Conservation (phyloP, 225 moss, liverwort and hornwort genomes). For the Sphagnum tenellum region DNA sequence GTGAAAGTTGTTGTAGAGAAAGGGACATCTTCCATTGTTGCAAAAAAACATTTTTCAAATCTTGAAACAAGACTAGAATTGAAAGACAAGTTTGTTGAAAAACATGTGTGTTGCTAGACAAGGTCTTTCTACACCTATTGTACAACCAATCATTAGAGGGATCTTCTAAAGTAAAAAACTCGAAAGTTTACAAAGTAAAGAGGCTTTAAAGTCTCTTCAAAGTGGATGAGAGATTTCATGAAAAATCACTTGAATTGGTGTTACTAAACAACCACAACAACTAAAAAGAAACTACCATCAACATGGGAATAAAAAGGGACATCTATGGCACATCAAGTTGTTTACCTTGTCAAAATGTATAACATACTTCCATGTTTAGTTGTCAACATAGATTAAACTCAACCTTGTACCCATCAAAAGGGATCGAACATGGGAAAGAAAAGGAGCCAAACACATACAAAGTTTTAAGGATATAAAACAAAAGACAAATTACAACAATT, state of each 20-base stretch:
- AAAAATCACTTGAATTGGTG: not conserved
- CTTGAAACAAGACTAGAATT: not conserved
- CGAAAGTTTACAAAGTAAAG: not conserved
- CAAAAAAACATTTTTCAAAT: not conserved
- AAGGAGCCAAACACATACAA: not conserved
- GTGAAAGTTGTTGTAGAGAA: not conserved
- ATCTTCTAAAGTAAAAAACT: not conserved
- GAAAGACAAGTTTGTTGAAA: not conserved
- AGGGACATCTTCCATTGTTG: not conserved
- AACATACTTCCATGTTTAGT: not conserved
- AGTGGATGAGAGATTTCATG: constrained; percentile 1
- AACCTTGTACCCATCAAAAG: not conserved
- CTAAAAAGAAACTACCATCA: not conserved
- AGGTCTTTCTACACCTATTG: not conserved
- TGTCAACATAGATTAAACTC: not conserved
- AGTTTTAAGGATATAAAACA: not conserved
- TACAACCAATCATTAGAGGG: not conserved
- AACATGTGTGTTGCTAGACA: not conserved
- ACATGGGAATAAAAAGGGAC: not conserved
- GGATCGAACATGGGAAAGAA: not conserved
- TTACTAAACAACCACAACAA: not conserved
- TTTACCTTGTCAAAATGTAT: not conserved
- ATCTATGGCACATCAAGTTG: not conserved
- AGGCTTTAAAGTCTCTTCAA: not conserved
- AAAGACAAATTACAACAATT: not conserved